phyloP scores from a whole-genome alignment of 306 rosid species.

The Prunus persica region Prunus_persica_NCBIv2 NC_034011.1:26039501-26040000 shows the following conservation, averaged over 20 bases:
- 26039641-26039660: neutral
- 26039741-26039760: neutral
- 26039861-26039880: neutral
- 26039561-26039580: neutral
- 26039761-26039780: neutral
- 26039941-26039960: neutral
- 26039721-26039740: neutral
- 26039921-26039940: neutral
- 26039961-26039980: neutral
- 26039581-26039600: neutral
- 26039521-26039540: conserved; percentile 31
- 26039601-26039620: neutral
- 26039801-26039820: neutral
- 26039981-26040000: conserved; percentile 2
- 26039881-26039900: neutral
- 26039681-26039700: neutral
- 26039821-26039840: no score
- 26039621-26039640: neutral
- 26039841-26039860: neutral
- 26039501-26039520: conserved; percentile 35
- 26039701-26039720: neutral
- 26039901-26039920: neutral
- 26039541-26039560: neutral
- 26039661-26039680: neutral
- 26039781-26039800: neutral